Evolutionary conservation across 208 protist genomes (phyloP), one percentile per base, ranked within the genome.

Genomic region (Wallacemonas sp.): DNA sequence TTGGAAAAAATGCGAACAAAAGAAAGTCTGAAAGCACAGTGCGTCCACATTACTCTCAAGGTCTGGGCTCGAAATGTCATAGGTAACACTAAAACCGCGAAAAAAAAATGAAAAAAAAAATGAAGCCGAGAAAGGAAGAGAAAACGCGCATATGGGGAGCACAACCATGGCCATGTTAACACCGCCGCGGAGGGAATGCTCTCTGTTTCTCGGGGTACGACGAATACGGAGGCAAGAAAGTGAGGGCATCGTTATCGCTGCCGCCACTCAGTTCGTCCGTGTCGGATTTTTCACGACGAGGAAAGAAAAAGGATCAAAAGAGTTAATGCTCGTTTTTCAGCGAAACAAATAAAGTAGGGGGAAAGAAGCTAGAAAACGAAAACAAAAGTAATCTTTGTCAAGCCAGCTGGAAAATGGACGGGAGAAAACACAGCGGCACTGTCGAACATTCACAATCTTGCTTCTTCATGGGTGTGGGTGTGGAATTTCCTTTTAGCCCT

Each of bases 211-310:
- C n/a, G n/a, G n/a, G n/a, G n/a, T n/a, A n/a, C n/a, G n/a, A n/a
- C n/a, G n/a, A n/a, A n/a, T n/a, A n/a, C n/a, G n/a, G n/a, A n/a
- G n/a, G n/a, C n/a, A n/a, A n/a, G n/a, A n/a, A n/a, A n/a, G n/a
- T n/a, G n/a, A n/a, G n/a, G 51, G 51, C 51, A 19, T 58, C 51
- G 51, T 58, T 58, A 58, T 58, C 51, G 51, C 19, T 39, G 51
- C 51, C 51, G n/a, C 24, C n/a, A n/a, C n/a, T n/a, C n/a, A n/a
- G n/a, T n/a, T n/a, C n/a, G n/a, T n/a, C n/a, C n/a, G n/a, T n/a
- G n/a, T n/a, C 21, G 33, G 36, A 54, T 41, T 51, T 41, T 41
- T 41, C 14, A 41, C 36, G 14, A 41, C 14, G 36, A 41, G 36
- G 44, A 49, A 22, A 49, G 22, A 54, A 66, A 54, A 41, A 30